Conservation (phyloP, 2,329 filamentous ascomycete genomes). For the Trichoderma pleuroti region DNA sequence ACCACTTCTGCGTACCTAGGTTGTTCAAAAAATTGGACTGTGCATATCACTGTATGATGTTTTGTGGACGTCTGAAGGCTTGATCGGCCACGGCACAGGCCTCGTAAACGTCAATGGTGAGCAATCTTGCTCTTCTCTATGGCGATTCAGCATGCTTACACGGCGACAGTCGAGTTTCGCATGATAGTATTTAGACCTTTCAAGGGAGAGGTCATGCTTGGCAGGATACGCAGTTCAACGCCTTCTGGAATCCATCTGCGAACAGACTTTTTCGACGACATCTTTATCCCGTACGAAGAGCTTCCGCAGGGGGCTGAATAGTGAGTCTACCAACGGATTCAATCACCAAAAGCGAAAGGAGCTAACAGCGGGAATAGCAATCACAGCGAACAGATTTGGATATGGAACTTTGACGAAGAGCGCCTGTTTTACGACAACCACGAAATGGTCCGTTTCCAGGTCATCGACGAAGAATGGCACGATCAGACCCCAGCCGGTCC, state of each 20-base stretch:
- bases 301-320: slow-evolving; percentile 74
- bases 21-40: slow-evolving; percentile 89
- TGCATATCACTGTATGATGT: slow-evolving; percentile 93
- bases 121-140: neutral
- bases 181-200: slow-evolving; percentile 93
- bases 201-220: slow-evolving; percentile 87
- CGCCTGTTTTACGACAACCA: slow-evolving; percentile 84
- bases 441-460: slow-evolving; percentile 81
- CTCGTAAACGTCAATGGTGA: slow-evolving; percentile 90
- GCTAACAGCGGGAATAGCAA: slow-evolving; percentile 49
- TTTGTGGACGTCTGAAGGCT: slow-evolving; percentile 81
- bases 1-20: slow-evolving; percentile 44
- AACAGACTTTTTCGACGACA: slow-evolving; percentile 91
- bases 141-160: neutral
- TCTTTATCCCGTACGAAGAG: slow-evolving; percentile 72
- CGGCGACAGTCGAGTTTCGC: slow-evolving; percentile 74
- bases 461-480: slow-evolving; percentile 86
- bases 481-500: slow-evolving; percentile 76
- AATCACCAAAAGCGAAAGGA: neutral
- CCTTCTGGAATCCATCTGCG: slow-evolving; percentile 72
- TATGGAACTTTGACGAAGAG: slow-evolving; percentile 73
- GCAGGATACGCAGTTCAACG: slow-evolving; percentile 73
- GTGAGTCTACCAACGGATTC: slow-evolving; percentile 46
- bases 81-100: slow-evolving; percentile 90
- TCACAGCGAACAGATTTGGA: slow-evolving; percentile 73